Evolutionary conservation across 352 stramenopile species (phyloP).

Genomic region (Globisporangium spiculum): DNA sequence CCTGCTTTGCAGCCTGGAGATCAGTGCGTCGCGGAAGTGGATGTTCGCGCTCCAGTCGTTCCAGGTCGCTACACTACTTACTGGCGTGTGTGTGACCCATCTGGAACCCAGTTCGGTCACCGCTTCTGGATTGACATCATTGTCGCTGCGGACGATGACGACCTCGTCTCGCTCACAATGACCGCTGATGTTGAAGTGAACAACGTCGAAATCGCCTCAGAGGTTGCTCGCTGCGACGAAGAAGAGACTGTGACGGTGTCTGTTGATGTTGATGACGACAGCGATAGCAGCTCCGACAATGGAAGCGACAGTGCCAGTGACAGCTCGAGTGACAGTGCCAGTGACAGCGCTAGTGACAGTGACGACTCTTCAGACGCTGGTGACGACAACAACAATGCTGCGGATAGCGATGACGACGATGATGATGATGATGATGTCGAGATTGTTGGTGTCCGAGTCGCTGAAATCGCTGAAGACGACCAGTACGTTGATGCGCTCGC

Average conservation of each 20-base stretch:
- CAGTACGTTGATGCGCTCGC: slow-evolving; percentile 40
- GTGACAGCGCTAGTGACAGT: slow-evolving; percentile 5
- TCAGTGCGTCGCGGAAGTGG: slow-evolving; percentile 31
- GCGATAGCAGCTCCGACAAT: not conserved
- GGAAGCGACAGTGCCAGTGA: slow-evolving; percentile 33
- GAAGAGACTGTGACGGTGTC: not conserved
- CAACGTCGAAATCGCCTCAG: not conserved
- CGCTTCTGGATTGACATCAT: slow-evolving; percentile 88
- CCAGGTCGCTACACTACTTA: slow-evolving; percentile 82
- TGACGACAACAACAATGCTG: not conserved
- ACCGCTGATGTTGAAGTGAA: slow-evolving; percentile 9
- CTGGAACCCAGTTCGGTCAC: slow-evolving; percentile 85
- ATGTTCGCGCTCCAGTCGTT: slow-evolving; percentile 26
- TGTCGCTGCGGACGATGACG: slow-evolving; percentile 26
- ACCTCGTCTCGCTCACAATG: slow-evolving; percentile 20
- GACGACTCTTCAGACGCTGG: slow-evolving; percentile 3
- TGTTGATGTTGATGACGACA: not conserved
- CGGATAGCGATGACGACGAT: not conserved
- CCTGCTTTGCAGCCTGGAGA: slow-evolving; percentile 29
- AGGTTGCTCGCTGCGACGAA: slow-evolving; percentile 2
- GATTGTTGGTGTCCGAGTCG: slow-evolving; percentile 23
- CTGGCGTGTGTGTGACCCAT: slow-evolving; percentile 76
- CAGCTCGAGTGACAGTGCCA: not conserved
- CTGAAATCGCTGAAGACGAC: slow-evolving; percentile 12
- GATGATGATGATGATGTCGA: slow-evolving; percentile 33